phyloP scores from a whole-genome alignment of 345 rosid species.

The Syzygium aqueum region DNA sequence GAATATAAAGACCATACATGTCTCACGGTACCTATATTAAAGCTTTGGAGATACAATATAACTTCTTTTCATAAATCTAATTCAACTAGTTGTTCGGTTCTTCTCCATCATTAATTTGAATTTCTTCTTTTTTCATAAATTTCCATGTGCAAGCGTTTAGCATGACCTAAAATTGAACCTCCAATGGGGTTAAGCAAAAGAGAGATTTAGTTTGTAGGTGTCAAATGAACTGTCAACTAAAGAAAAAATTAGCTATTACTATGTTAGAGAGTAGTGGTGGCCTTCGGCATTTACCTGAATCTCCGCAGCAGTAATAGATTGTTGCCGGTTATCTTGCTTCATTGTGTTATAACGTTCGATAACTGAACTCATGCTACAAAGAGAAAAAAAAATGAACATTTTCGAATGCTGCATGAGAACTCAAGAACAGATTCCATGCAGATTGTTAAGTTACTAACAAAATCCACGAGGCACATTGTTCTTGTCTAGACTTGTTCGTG shows the following conservation, averaged over 20 bases:
- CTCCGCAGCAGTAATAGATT: background rate
- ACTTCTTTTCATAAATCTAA: background rate
- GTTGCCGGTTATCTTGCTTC: conserved; percentile 3
- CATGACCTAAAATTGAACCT: background rate
- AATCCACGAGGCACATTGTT: background rate
- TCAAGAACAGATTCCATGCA: background rate
- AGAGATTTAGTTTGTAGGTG: background rate
- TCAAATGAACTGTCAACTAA: background rate
- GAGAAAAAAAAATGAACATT: background rate
- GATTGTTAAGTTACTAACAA: background rate
- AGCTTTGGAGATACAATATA: background rate
- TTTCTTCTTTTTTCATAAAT: background rate
- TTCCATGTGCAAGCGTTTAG: background rate
- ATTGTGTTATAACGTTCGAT: background rate
- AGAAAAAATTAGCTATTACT: background rate
- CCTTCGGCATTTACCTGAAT: background rate
- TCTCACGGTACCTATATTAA: background rate
- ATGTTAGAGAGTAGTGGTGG: background rate
- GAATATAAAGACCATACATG: background rate
- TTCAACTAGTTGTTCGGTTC: background rate
- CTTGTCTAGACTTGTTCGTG: background rate
- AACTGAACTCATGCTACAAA: conserved; percentile 4
- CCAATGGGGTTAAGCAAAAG: background rate
- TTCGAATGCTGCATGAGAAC: background rate
- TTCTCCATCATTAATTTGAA: background rate